Evolutionary conservation across 2,329 filamentous ascomycete genomes (phyloP).

Genomic region (Tolypocladium amazonense): DNA sequence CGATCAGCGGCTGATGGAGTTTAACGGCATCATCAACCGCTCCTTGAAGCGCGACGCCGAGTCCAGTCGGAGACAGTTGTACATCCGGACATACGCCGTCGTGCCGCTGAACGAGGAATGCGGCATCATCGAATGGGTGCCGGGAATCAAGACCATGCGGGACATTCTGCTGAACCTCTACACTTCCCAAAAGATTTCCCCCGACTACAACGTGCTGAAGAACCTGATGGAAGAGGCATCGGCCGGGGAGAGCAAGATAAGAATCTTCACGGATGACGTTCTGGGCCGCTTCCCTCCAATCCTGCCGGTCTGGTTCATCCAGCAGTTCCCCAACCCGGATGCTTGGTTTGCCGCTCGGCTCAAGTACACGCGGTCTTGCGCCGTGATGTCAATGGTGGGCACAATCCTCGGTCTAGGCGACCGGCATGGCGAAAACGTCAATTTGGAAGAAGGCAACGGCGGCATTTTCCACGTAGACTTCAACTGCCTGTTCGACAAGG

Average conservation of each 20-base stretch:
- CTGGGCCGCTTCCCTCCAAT: constrained; percentile 65
- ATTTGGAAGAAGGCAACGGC: constrained; percentile 87
- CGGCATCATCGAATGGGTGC: constrained; percentile 96
- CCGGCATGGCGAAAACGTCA: constrained; percentile 92
- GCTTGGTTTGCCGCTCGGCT: constrained; percentile 85
- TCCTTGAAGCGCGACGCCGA: constrained; percentile 87
- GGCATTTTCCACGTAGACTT: constrained; percentile 97
- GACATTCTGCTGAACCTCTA: constrained; percentile 81
- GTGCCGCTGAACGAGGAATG: constrained; percentile 96
- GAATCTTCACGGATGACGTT: constrained; percentile 59
- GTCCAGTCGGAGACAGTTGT: constrained; percentile 78
- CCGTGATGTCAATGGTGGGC: constrained; percentile 99
- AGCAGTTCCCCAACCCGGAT: constrained; percentile 83
- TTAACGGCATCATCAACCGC: constrained; percentile 96
- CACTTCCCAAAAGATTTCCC: constrained; percentile 57
- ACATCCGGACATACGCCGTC: constrained; percentile 95
- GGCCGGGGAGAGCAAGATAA: constrained; percentile 46
- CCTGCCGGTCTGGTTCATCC: constrained; percentile 89
- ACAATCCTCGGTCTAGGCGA: constrained; percentile 91
- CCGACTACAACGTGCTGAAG: constrained; percentile 59
- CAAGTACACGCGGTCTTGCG: constrained; percentile 83
- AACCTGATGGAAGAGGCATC: constrained; percentile 53
- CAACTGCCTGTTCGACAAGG: constrained; percentile 98
- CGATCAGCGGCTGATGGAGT: constrained; percentile 97
- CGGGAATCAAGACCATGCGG: constrained; percentile 85